These are phyloP conservation scores for Eucalyptus grandis DNA, from an alignment of 345 rosid genomes.

Conservation along the genomic window DNA sequence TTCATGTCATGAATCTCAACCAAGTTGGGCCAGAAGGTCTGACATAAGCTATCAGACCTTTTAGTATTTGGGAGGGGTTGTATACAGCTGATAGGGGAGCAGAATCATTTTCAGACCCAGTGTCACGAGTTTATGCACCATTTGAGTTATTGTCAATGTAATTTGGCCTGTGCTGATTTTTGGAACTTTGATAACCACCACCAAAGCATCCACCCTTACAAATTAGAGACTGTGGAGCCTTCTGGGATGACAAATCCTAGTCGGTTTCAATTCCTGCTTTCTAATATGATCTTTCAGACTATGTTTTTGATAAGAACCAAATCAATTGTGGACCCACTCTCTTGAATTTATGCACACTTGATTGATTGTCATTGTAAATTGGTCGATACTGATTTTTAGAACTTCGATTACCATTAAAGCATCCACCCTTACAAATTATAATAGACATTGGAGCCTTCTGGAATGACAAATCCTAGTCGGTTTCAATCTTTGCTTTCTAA, in stretches of 20 bases:
- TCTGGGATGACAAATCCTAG: neutral
- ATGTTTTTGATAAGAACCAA: neutral
- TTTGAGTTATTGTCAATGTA: neutral
- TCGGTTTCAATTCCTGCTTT: neutral
- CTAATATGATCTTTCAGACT: neutral
- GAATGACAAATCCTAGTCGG: neutral
- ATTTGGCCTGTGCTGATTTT: neutral
- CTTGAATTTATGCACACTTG: neutral
- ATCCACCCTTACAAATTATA: neutral
- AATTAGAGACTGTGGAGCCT: neutral
- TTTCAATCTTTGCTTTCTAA: neutral
- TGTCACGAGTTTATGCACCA: neutral
- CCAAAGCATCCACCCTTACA: neutral
- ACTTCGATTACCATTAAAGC: neutral
- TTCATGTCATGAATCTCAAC: neutral
- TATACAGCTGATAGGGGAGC: neutral
- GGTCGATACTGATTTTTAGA: neutral
- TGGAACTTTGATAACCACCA: neutral
- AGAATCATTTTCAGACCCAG: neutral
- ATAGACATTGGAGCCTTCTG: neutral
- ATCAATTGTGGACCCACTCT: neutral
- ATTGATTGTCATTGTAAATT: neutral
- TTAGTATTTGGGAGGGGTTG: neutral
- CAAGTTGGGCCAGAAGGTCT: neutral
- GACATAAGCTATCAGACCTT: neutral